Evolutionary conservation across 495 filamentous ascomycete species (phyloP).

Genomic region (Cercophora sp.): DNA sequence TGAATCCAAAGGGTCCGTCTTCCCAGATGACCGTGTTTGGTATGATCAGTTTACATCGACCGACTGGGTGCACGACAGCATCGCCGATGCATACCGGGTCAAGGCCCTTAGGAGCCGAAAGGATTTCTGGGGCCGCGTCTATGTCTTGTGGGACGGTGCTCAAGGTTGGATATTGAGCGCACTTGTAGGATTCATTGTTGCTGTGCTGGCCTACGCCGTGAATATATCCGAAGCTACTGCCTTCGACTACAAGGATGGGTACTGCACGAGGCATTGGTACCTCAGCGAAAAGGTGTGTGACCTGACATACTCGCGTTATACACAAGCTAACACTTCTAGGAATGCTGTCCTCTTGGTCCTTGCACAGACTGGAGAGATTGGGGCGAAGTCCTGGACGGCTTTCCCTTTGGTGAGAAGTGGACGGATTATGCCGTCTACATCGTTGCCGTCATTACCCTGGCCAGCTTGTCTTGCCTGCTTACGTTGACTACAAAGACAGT

Average conservation of each 20-base stretch:
- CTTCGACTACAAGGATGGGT: conserved; percentile 89
- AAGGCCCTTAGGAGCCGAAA: conserved; percentile 77
- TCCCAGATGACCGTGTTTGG: conserved; percentile 86
- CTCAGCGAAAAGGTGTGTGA: conserved; percentile 57
- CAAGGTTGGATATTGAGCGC: conserved; percentile 96
- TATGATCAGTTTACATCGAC: conserved; percentile 99
- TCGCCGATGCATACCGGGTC: conserved; percentile 86
- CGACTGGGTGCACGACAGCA: conserved; percentile 97
- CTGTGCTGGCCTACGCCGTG: conserved; percentile 81
- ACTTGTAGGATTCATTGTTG: conserved; percentile 83
- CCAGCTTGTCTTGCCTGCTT: conserved; percentile 70
- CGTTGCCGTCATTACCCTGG: conserved; percentile 62
- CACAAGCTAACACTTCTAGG: conserved; percentile 25
- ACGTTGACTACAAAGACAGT: conserved; percentile 87
- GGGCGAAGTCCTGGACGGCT: conserved; percentile 60
- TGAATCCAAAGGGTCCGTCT: conserved; percentile 57
- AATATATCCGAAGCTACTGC: conserved; percentile 78
- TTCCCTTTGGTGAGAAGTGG: conserved; percentile 52
- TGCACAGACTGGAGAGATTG: conserved; percentile 76
- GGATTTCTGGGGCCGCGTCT: conserved; percentile 75
- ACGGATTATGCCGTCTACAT: conserved; percentile 77
- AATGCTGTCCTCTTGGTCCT: conserved; percentile 66
- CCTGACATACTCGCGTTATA: background rate
- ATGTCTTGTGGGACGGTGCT: conserved; percentile 75
- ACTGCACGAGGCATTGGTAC: conserved; percentile 71